These are phyloP conservation scores for Umbilicus rupestris DNA, from an alignment of 164 flowering plant genomes.

Conservation along the genomic window DNA sequence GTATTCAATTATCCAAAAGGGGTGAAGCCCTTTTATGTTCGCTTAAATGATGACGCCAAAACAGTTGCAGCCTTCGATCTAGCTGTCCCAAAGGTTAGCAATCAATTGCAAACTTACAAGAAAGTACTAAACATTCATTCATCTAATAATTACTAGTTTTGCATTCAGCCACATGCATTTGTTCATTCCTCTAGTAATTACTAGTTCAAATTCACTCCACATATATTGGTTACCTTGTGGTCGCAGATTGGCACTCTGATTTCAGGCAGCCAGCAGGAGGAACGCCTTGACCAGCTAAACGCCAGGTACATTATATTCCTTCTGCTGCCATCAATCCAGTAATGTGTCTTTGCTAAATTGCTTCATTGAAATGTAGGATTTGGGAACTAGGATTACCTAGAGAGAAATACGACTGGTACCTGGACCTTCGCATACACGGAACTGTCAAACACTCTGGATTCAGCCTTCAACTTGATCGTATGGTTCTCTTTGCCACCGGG, in stretches of 20 bases:
- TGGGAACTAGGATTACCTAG: slow-evolving; percentile 38
- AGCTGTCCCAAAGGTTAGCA: slow-evolving; percentile 63
- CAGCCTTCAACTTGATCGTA: slow-evolving; percentile 53
- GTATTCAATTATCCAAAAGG: slow-evolving; percentile 72
- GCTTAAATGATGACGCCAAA: slow-evolving; percentile 54
- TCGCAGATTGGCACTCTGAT: slow-evolving; percentile 56
- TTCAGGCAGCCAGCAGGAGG: slow-evolving; percentile 83
- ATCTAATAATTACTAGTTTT: not conserved
- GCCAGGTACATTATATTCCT: slow-evolving; percentile 36
- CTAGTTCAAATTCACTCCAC: not conserved
- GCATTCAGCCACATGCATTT: no score
- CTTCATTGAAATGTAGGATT: slow-evolving; percentile 29
- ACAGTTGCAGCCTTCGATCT: slow-evolving; percentile 83
- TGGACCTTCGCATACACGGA: slow-evolving; percentile 77
- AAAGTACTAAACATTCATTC: not conserved
- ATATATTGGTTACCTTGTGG: slow-evolving; percentile 5
- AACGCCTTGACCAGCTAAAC: slow-evolving; percentile 39
- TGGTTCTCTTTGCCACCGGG: slow-evolving; percentile 65
- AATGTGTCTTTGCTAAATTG: not conserved
- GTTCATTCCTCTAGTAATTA: not conserved
- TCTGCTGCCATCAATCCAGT: not conserved
- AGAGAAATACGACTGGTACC: slow-evolving; percentile 71
- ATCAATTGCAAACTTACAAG: not conserved
- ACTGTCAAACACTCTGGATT: slow-evolving; percentile 67
- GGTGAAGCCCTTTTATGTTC: slow-evolving; percentile 55